Evolutionary conservation across 2,329 filamentous ascomycete species (phyloP).

Genomic region (Epicoccum sorghinum): DNA sequence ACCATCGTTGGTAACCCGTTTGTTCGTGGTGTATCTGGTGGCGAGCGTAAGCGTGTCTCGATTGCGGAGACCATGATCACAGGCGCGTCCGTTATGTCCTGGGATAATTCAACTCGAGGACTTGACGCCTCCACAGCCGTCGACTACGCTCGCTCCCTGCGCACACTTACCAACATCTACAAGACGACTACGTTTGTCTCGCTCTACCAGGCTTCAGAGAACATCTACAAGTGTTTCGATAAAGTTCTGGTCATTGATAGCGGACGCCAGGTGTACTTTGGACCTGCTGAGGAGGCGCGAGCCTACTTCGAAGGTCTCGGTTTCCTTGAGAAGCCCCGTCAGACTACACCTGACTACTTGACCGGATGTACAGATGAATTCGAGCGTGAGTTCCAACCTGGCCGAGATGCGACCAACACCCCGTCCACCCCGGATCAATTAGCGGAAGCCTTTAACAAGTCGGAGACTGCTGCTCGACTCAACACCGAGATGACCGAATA

Average conservation of each 20-base stretch:
- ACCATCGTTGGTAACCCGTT: conserved; percentile 86
- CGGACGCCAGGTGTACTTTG: conserved; percentile 78
- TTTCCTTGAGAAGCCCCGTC: conserved; percentile 74
- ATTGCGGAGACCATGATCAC: conserved; percentile 84
- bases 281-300: conserved; percentile 69
- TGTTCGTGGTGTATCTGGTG: conserved; percentile 76
- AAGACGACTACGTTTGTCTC: conserved; percentile 84
- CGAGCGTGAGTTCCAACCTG: conserved; percentile 76
- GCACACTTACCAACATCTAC: conserved; percentile 79
- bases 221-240: conserved; percentile 80
- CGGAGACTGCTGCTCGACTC: conserved; percentile 62
- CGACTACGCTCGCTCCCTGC: conserved; percentile 55
- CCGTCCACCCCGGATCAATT: conserved; percentile 72
- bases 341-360: conserved; percentile 82
- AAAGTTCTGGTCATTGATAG: conserved; percentile 83
- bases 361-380: conserved; percentile 85
- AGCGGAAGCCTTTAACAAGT: conserved; percentile 72
- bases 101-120: conserved; percentile 59
- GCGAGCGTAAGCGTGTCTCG: conserved; percentile 78
- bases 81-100: conserved; percentile 72
- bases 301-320: conserved; percentile 79
- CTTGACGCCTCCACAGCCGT: conserved; percentile 57
- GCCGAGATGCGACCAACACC: conserved; percentile 68
- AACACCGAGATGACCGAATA: conserved; percentile 72
- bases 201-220: conserved; percentile 84